Evolutionary conservation across 2,329 filamentous ascomycete species (phyloP), one percentile per base, ranked within the genome.

Genomic region (Exophiala aquamarina): DNA sequence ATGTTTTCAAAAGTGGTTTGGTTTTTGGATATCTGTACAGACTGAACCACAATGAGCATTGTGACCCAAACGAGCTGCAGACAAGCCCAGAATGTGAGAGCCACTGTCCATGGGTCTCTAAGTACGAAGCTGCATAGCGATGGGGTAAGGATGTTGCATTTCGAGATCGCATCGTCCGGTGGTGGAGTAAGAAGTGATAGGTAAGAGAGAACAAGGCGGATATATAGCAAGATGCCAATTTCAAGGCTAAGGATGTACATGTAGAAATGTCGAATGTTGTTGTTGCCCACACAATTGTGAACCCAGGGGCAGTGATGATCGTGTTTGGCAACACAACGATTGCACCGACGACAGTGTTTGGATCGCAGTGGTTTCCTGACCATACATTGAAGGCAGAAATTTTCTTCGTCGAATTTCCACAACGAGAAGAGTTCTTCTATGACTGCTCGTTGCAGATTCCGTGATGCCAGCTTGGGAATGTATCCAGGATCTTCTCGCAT

Each of bases 251-350:
- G 71, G 14, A 98, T 79, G 65, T 97, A 98, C 40, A 96, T 73
- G 62, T 96, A 87, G 68, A 98, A 98, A 59, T 96, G 91, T 11
- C 93, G 84, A 63, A 97, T 87, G 66, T 97, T 98, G 72, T 97
- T 97, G 55, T 93, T 81, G 34, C 89, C 93, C 33, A 98, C 82
- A 61, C 93, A 98, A 68, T 96, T 97, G 70, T 95, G 87, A 18
- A 97, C 88, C 93, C 93, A 98, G 0, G 93, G 93, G 63, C 93
- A 98, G 65, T 98, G 93, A 63, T 98, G 93, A 64, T 98, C 93
- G 70, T 95, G 89, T 68, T 94, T 95, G 44, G 92, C 90, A 44
- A 98, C 88, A 66, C 93, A 98, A 55, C 92, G 86, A 61, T 87
- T 83, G 66, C 93, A 98, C 52, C 88, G 80, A 63, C 86, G 86